Base-by-base conservation (phyloP, 305 asterid genomes). In the Fraxinus xanthoxyloides region DNA sequence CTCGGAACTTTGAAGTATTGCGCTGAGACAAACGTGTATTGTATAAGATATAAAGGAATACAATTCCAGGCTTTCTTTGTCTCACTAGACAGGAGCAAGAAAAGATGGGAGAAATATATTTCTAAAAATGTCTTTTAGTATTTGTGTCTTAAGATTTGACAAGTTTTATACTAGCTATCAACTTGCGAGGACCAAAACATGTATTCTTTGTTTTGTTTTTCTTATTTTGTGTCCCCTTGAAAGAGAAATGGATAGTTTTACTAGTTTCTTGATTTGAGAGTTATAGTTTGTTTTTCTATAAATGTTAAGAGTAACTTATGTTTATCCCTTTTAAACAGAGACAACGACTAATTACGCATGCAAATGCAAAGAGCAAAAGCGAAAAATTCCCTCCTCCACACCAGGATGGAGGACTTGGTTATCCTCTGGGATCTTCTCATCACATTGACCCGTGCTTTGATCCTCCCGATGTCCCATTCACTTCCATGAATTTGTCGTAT, bases 381-480 rank as follows among this genome's bases (percentile, higher is more conserved):
- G 98, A 93, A 85, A 92, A 95, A 86, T 95, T 93, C 72, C 97
- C 98, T 79, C 98, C 98, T 34, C 99, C 97, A 7, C 97, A 92
- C 88, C 93, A 91, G 83, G 98, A 92, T 24, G 98, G 96, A 82
- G 97, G 97, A 34, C 90, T 91, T 0, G 96, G 98, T 69, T 92
- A 89, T 80, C 97, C 98, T 43, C 76, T 94, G 88, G 97, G 97
- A 7, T 89, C 93, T n/a, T 92, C 98, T 5, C 93, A 91, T 80
- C 97, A 88, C 86, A 91, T 89, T 7, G 91, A 95, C 63, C 94
- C 93, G 15, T 31, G 88, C 78, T 87, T 81, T 23, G 98, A 92
- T 72, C 98, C 97, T 80, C 88, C 91, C 2, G 97, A 91, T 3
- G 92, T 89, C 36, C 92, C 97, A 15, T 92, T 90, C 86, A 89